Percentiles rank a stretch among this genome's conserved stretches.
phyloP scores from a whole-genome alignment of 345 rosid species.

The Crucihimalaya himalaica region DNA sequence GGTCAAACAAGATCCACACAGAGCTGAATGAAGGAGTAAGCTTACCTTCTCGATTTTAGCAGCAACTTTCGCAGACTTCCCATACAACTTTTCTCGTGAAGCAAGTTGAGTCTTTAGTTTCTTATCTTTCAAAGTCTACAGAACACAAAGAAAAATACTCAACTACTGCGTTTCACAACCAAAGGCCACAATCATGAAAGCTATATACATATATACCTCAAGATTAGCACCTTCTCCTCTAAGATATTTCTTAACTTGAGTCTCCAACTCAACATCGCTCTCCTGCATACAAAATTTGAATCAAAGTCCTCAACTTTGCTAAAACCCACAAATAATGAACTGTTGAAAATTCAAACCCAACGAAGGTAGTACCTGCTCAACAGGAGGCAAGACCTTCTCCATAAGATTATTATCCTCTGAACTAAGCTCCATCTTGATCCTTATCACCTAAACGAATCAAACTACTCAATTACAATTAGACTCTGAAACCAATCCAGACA shows the following conservation, averaged over 20 bases:
- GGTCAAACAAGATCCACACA: slow-evolving; percentile 10
- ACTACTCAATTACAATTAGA: neutral
- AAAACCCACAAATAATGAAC: slow-evolving; percentile 21
- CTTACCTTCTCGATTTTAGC: slow-evolving; percentile 83
- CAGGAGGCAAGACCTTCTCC: slow-evolving; percentile 42
- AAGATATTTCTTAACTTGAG: slow-evolving; percentile 59
- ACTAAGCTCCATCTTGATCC: slow-evolving; percentile 42
- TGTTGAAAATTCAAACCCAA: neutral
- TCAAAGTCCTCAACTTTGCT: slow-evolving; percentile 15
- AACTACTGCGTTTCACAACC: slow-evolving; percentile 16
- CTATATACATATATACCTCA: slow-evolving; percentile 46
- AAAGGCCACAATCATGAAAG: slow-evolving; percentile 14
- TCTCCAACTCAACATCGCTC: slow-evolving; percentile 54
- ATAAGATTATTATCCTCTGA: slow-evolving; percentile 39
- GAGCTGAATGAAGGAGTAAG: slow-evolving; percentile 1
- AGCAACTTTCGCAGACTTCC: slow-evolving; percentile 72
- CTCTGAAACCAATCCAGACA: neutral
- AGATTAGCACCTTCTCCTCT: slow-evolving; percentile 77
- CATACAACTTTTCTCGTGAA: slow-evolving; percentile 64
- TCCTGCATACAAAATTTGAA: slow-evolving; percentile 46
- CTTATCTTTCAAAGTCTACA: slow-evolving; percentile 57
- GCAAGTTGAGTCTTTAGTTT: slow-evolving; percentile 73
- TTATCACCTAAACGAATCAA: slow-evolving; percentile 7
- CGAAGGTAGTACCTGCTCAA: slow-evolving; percentile 44
- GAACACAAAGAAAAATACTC: slow-evolving; percentile 16